Evolutionary conservation across 495 filamentous ascomycete genomes (phyloP), one percentile per base, ranked within the genome.

Genomic region (Penicillium lividum): DNA sequence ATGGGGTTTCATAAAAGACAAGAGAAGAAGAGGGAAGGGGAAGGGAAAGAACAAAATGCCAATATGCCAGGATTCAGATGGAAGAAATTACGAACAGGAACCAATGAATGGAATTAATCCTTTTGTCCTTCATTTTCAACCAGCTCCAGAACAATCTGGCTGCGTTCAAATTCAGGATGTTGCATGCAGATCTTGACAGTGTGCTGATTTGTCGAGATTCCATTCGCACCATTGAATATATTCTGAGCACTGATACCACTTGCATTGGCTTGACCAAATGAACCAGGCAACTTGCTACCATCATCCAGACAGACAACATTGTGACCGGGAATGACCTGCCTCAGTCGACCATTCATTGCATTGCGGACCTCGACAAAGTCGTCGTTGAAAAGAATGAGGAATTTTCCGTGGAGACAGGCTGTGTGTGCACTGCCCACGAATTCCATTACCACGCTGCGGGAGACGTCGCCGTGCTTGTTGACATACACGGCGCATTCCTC

Each of bases 301-400:
- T 97, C 92, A 68, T 99, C 94, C 2, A 99, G 77, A 65, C 90
- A 89, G 60, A 88, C 83, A 27, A 97, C 89, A 62, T 95, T 91
- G 51, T 89, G 82, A 1, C 94, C 94, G 3, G 90, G 86, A 61
- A 99, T 95, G 56, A 99, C 92, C 77, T 99, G 94, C 63, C 92
- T 84, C 56, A 98, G 68, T 16, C 94, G 82, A 1, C 94, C 94
- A 69, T 98, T 97, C 79, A 96, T 91, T 29, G 95, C 94, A 65
- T 99, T 98, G 53, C 94, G 83, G 11, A 99, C 90, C 71, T 99
- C 94, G 55, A 98, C 90, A 62, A 97, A 99, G 70, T 95, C 92
- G 63, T 96, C 93, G 30, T 94, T 82, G 48, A 95, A 73, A 5
- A 96, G 81, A 45, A 93, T 90, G 28, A 91, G 82, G 64, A 80